phyloP scores from a whole-genome alignment of 345 rosid genomes.

The Salix koriyanagi region DNA sequence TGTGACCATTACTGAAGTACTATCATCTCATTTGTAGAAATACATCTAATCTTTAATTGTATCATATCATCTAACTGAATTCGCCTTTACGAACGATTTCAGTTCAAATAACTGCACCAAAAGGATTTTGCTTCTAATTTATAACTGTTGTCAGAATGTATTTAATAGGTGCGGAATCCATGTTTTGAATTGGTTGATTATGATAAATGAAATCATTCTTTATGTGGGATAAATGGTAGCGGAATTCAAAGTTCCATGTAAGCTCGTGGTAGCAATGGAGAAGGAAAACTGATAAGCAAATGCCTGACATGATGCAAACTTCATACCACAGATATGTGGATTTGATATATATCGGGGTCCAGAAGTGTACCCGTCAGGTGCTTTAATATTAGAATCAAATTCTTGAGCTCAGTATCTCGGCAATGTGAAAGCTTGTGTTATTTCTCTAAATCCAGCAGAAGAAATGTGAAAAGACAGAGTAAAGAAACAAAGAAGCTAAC shows the following conservation, averaged over 20 bases:
- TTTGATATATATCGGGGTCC: too few relatives aligned
- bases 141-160: background rate
- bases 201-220: too few relatives aligned
- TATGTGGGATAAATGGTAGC: too few relatives aligned
- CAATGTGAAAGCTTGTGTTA: background rate
- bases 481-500: background rate
- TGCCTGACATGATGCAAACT: background rate
- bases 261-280: background rate
- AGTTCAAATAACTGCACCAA: background rate
- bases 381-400: too few relatives aligned
- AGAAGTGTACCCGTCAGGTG: too few relatives aligned
- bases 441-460: background rate
- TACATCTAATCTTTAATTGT: constrained; percentile 18
- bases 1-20: constrained; percentile 9
- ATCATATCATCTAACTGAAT: constrained; percentile 13
- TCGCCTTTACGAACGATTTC: constrained; percentile 6
- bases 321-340: too few relatives aligned
- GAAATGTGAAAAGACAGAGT: background rate
- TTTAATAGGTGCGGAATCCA: background rate
- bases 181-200: background rate
- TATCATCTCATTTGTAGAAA: constrained; percentile 26
- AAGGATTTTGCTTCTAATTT: background rate
- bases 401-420: too few relatives aligned
- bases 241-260: too few relatives aligned
- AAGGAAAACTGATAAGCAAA: background rate